Evolutionary conservation across 2,329 filamentous ascomycete genomes (phyloP), one percentile per base, ranked within the genome.

Genomic region (Botryotinia convoluta): DNA sequence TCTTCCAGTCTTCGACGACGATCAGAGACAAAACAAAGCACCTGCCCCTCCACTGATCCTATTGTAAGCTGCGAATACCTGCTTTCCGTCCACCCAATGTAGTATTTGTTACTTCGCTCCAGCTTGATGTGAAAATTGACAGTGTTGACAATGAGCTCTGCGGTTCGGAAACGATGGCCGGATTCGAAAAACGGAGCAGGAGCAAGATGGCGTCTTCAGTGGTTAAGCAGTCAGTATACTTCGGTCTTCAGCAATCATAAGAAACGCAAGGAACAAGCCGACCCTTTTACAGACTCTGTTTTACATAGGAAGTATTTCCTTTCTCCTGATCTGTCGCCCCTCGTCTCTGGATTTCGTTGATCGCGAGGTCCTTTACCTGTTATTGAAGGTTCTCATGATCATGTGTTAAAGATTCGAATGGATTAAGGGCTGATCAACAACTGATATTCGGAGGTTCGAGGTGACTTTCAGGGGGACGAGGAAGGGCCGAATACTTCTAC

Each of bases 371-470:
- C 7, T 29, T 8, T 29, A 9, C 51, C n/a, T 18, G 51, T 29
- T 2, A 3, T 9, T 57, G n/a, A 8, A 29, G n/a, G 7, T 29
- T 3, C 26, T 16, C 26, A 14, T 54, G 0, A 54, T 16, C 26
- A 54, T 16, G 1, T 57, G 14, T 0, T 18, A 4, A 4, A 57
- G n/a, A 18, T 3, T 0, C 3, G 1, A 29, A 4, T 16, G n/a
- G 6, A 3, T 16, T 9, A 29, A 57, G 14, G 7, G 14, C 51
- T 18, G 51, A 57, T 32, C n/a, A 18, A 29, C 51, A 6, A 57
- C 16, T 29, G 51, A 18, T 57, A 29, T 32, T 29, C 1, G 14
- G 3, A 29, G 3, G 6, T 57, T 29, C 14, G n/a, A 57, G n/a
- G n/a, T 4, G n/a, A 29, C 3, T 29, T 18, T 29, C 3, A 1